Percentiles rank a stretch among this genome's conserved stretches.
phyloP scores from a whole-genome alignment of 345 rosid genomes.

The Acer campestre region DNA sequence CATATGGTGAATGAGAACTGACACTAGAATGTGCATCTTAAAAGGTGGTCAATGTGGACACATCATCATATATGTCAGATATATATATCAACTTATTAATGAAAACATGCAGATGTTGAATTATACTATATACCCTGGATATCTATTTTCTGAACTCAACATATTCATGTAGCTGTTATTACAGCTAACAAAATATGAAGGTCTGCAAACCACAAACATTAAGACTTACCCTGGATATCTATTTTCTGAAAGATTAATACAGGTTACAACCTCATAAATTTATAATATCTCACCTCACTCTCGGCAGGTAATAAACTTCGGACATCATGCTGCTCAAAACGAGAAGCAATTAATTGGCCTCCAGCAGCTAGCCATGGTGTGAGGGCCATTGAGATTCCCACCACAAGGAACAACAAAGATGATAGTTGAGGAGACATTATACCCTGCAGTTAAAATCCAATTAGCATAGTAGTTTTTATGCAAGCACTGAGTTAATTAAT shows the following conservation, averaged over 20 bases:
- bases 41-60: background rate
- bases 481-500: background rate
- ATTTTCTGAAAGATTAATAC: background rate
- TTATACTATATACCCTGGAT: background rate
- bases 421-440: conserved; percentile 94
- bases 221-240: background rate
- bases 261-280: conserved; percentile 1
- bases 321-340: conserved; percentile 95
- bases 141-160: background rate
- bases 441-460: conserved; percentile 58
- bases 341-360: conserved; percentile 94
- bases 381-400: conserved; percentile 96
- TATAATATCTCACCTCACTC: conserved; percentile 72
- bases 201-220: conserved; percentile 13
- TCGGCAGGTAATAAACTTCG: conserved; percentile 93
- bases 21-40: background rate
- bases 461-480: conserved; percentile 15
- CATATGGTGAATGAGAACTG: background rate
- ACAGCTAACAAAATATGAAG: background rate
- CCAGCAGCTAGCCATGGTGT: conserved; percentile 99
- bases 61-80: background rate
- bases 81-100: background rate
- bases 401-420: conserved; percentile 91
- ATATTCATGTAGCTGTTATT: conserved; percentile 7
- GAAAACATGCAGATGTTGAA: background rate